These are phyloP conservation scores for Trypanosoma conorhini DNA, from an alignment of 208 protist species.

Conservation along the genomic window DNA sequence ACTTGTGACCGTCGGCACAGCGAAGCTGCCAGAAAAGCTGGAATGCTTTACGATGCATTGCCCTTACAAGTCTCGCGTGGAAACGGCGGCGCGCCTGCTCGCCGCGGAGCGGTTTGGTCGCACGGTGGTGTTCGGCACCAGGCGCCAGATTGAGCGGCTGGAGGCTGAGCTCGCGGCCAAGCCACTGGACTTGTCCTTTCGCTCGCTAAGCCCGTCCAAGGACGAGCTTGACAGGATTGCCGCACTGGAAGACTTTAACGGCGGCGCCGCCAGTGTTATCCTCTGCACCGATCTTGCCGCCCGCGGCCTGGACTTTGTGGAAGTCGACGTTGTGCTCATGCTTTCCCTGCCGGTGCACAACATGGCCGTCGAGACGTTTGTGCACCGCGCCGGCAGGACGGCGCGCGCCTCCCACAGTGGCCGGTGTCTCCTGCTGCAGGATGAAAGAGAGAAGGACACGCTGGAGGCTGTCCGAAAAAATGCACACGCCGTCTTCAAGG, in stretches of 20 bases:
- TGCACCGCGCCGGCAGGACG: conserved; percentile 97
- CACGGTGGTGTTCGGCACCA: conserved; percentile 72
- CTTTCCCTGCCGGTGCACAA: conserved; percentile 90
- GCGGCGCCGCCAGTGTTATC: conserved; percentile 69
- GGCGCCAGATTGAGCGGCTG: conserved; percentile 43
- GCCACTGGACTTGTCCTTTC: conserved; percentile 37
- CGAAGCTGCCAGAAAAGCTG: conserved; percentile 73
- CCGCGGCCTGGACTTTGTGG: conserved; percentile 95
- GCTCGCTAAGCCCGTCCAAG: conserved; percentile 45
- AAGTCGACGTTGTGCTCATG: conserved; percentile 96
- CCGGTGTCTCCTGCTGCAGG: conserved; percentile 88
- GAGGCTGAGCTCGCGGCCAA: conserved; percentile 19
- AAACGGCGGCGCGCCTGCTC: conserved; percentile 32
- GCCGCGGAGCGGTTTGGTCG: conserved; percentile 48
- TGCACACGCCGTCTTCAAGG: conserved; percentile 66
- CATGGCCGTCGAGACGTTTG: conserved; percentile 92
- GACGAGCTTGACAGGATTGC: conserved; percentile 75
- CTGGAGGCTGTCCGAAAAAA: conserved; percentile 65
- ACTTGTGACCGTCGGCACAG: conserved; percentile 69
- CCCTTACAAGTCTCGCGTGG: conserved; percentile 40
- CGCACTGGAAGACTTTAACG: conserved; percentile 87
- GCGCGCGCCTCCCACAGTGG: conserved; percentile 90
- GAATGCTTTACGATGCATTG: conserved; percentile 64
- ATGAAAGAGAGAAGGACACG: conserved; percentile 37
- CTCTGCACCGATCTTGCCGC: conserved; percentile 95